These are phyloP conservation scores for Backusella tarrabulga DNA, from an alignment of 192 early-diverging fungal genomes.

Conservation along the genomic window DNA sequence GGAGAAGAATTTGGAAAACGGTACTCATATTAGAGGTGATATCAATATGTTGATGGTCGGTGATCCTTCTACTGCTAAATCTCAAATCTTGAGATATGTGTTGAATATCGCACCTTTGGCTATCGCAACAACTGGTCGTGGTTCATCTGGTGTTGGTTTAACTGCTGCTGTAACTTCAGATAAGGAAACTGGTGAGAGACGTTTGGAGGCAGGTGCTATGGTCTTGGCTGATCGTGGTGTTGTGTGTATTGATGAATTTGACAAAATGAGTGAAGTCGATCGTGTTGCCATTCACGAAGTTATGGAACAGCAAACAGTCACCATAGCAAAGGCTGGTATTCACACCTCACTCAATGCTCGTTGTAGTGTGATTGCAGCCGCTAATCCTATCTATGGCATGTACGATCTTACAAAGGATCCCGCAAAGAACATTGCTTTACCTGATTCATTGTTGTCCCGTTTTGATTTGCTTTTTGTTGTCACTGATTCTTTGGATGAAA, in stretches of 20 bases:
- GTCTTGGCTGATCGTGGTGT: slow-evolving; percentile 96
- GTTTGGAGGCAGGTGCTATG: slow-evolving; percentile 98
- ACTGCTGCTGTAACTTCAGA: slow-evolving; percentile 95
- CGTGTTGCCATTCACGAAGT: slow-evolving; percentile 99
- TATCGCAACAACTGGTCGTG: slow-evolving; percentile 96
- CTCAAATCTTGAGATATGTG: slow-evolving; percentile 96
- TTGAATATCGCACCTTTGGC: slow-evolving; percentile 93
- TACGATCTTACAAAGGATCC: slow-evolving; percentile 88
- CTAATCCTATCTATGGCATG: slow-evolving; percentile 91
- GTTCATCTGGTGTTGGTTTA: slow-evolving; percentile 95
- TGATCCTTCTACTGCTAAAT: slow-evolving; percentile 98
- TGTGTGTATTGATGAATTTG: slow-evolving; percentile 99
- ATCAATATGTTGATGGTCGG: slow-evolving; percentile 99
- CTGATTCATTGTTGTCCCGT: slow-evolving; percentile 93
- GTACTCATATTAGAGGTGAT: slow-evolving; percentile 95
- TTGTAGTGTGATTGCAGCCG: slow-evolving; percentile 95
- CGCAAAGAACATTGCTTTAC: slow-evolving; percentile 92
- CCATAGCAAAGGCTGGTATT: slow-evolving; percentile 98
- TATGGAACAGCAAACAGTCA: slow-evolving; percentile 99
- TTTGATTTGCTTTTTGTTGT: slow-evolving; percentile 98
- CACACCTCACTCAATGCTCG: slow-evolving; percentile 97
- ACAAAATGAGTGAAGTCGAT: slow-evolving; percentile 98
- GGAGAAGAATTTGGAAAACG: slow-evolving; percentile 92
- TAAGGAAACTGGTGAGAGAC: slow-evolving; percentile 92
- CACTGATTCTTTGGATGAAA: slow-evolving; percentile 86